Conservation (phyloP, 2,329 filamentous ascomycete species). For the Fusarium succisae region DNA sequence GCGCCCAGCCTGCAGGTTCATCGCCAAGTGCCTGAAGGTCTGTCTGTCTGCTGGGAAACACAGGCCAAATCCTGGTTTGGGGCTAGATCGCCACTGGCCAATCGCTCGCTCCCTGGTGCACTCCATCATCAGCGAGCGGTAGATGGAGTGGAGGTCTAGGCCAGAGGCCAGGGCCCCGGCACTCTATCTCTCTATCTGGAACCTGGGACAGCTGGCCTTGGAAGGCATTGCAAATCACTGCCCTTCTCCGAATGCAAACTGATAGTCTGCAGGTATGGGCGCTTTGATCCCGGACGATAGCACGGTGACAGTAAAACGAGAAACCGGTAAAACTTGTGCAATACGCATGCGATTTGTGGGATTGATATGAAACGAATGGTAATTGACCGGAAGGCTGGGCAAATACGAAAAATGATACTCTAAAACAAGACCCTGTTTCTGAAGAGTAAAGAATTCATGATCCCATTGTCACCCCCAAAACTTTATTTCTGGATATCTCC, state of each 20-base stretch:
- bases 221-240: constrained; percentile 7
- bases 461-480: constrained; percentile 11
- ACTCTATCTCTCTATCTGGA: not conserved
- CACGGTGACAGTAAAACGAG: constrained; percentile 5
- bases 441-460: not conserved
- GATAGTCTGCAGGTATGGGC: not conserved
- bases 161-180: not conserved
- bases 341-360: not conserved
- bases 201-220: constrained; percentile 6
- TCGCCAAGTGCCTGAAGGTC: constrained; percentile 37
- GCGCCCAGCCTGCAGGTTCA: constrained; percentile 24
- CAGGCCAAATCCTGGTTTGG: constrained; percentile 29
- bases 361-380: constrained; percentile 13
- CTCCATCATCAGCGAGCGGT: constrained; percentile 10
- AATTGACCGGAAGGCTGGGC: not conserved
- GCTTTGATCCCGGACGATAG: constrained; percentile 17
- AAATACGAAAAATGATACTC: constrained; percentile 12
- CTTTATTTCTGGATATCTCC: constrained; percentile 20
- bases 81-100: constrained; percentile 28
- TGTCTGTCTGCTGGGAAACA: constrained; percentile 1
- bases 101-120: not conserved
- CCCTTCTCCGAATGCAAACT: not conserved
- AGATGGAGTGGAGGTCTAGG: not conserved
- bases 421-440: constrained; percentile 24
- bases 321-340: constrained; percentile 10